Evolutionary conservation across 108 stramenopile species (phyloP).

Genomic region (Fistulifera pelliculosa): DNA sequence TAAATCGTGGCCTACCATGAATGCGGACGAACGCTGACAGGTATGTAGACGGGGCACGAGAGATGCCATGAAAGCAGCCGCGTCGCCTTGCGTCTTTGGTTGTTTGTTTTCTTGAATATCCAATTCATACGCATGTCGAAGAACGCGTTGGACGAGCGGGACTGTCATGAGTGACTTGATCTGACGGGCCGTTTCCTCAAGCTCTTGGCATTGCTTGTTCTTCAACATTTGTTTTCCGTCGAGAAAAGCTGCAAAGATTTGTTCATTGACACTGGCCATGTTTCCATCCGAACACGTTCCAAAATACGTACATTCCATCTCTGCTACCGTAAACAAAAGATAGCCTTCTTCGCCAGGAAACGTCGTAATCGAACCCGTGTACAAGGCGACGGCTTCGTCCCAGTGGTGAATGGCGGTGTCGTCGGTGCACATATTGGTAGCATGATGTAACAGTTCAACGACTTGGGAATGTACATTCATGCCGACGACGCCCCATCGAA

Average conservation of each 20-base stretch:
- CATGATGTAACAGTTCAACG: constrained; percentile 45
- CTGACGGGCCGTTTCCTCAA: constrained; percentile 19
- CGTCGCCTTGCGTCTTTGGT: constrained; percentile 38
- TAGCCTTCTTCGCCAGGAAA: constrained; percentile 47
- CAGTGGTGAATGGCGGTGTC: constrained; percentile 55
- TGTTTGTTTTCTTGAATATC: constrained; percentile 22
- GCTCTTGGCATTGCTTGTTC: constrained; percentile 34
- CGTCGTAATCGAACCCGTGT: constrained; percentile 37
- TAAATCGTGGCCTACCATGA: constrained; percentile 38
- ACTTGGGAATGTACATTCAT: constrained; percentile 50
- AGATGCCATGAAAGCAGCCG: constrained; percentile 48
- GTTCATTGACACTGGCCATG: constrained; percentile 10
- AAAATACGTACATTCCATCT: constrained; percentile 46
- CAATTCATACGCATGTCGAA: constrained; percentile 42
- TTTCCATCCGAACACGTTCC: constrained; percentile 26
- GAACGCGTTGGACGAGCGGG: constrained; percentile 47
- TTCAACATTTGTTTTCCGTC: constrained; percentile 29
- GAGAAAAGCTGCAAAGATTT: constrained; percentile 24
- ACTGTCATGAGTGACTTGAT: constrained; percentile 37
- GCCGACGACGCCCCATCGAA: constrained; percentile 50
- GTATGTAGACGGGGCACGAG: constrained; percentile 41
- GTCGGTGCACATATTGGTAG: constrained; percentile 37
- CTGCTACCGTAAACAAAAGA: constrained; percentile 38
- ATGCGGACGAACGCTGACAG: constrained; percentile 25
- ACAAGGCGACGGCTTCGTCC: constrained; percentile 56